Evolutionary conservation across 1,284 basidiomycete genomes (phyloP).

Genomic region (Cryptococcus neoformans): DNA sequence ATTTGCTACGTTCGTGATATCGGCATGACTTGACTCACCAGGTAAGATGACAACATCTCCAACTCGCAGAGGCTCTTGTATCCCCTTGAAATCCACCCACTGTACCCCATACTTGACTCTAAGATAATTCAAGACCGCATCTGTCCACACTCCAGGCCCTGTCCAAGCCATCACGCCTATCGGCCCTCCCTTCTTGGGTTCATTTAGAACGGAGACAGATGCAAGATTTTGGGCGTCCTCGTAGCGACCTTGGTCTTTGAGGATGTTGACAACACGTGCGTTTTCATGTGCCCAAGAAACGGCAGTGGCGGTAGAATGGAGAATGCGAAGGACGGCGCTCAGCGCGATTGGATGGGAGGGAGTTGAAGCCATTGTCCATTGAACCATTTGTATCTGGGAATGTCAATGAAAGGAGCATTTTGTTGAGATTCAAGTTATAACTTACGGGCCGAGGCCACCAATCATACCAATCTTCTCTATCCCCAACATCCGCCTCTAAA

Average conservation of each 20-base stretch:
- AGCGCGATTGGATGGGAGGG: conserved; percentile 44
- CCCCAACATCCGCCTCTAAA: conserved; percentile 50
- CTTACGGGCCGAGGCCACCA: conserved; percentile 50
- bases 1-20: not conserved
- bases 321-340: conserved; percentile 34
- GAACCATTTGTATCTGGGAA: conserved; percentile 47
- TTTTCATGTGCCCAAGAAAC: conserved; percentile 34
- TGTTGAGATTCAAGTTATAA: conserved; percentile 1
- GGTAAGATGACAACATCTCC: conserved; percentile 49
- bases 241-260: conserved; percentile 23
- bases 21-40: conserved; percentile 15
- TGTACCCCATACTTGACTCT: conserved; percentile 34
- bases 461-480: conserved; percentile 46
- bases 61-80: conserved; percentile 39
- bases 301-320: conserved; percentile 38
- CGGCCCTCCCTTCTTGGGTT: conserved; percentile 38
- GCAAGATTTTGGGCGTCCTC: conserved; percentile 22
- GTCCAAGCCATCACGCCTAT: conserved; percentile 48
- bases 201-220: conserved; percentile 24
- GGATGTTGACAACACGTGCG: conserved; percentile 10
- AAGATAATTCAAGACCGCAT: conserved; percentile 44
- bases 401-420: not conserved
- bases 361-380: conserved; percentile 49
- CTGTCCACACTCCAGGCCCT: conserved; percentile 49
- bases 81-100: conserved; percentile 44